phyloP scores from a whole-genome alignment of 192 early-diverging fungal genomes.

The Spinellus fusiger region DNA sequence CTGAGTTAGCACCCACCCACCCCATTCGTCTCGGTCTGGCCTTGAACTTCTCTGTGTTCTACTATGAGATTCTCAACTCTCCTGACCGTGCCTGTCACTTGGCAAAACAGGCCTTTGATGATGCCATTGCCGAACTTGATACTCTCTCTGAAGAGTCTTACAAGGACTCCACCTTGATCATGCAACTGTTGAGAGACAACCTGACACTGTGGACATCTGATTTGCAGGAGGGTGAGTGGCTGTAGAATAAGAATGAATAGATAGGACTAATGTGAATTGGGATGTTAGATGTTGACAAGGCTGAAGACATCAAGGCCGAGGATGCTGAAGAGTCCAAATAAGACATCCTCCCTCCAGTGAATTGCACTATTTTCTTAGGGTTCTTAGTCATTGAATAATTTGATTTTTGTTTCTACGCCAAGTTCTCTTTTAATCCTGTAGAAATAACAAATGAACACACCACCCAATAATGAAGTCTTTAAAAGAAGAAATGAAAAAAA shows the following conservation, averaged over 20 bases:
- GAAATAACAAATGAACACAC: too few species aligned
- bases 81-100: conserved; percentile 96
- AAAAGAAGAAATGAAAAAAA: too few species aligned
- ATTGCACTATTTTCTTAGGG: too few species aligned
- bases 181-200: conserved; percentile 99
- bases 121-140: conserved; percentile 98
- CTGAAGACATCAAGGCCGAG: conserved; percentile 15
- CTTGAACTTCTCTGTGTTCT: conserved; percentile 98
- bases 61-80: conserved; percentile 98
- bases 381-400: too few species aligned
- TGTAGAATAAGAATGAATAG: neutral
- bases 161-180: conserved; percentile 99
- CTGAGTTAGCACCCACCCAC: conserved; percentile 93
- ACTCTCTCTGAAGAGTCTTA: conserved; percentile 98
- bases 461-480: too few species aligned
- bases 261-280: neutral
- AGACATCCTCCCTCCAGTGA: too few species aligned
- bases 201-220: conserved; percentile 99
- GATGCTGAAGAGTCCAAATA: conserved; percentile 15
- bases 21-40: conserved; percentile 97
- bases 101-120: conserved; percentile 96
- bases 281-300: conserved; percentile 15
- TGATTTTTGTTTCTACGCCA: too few species aligned
- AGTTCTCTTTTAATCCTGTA: too few species aligned
- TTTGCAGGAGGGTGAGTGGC: conserved; percentile 71